A percentile compares a stretch with the other conserved stretches of the same genome.
Evolutionary conservation across 176 grass and related monocot species (phyloP).

Genomic region (Aegilops speltoides): DNA sequence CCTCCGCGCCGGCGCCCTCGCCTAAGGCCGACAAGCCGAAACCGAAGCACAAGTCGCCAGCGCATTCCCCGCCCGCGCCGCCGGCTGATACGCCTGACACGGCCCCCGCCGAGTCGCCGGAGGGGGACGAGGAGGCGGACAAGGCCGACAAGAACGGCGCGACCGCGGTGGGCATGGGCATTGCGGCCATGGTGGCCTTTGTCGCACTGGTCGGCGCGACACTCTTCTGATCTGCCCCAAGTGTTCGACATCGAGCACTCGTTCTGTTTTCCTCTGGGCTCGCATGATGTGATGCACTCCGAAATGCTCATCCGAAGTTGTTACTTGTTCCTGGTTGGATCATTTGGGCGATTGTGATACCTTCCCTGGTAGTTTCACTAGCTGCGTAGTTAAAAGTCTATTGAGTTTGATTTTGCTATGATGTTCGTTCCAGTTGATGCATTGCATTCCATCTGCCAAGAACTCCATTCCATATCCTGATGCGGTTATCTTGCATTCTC

Average conservation of each 20-base stretch:
- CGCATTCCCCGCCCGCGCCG: slow-evolving; percentile 69
- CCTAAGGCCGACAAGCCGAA: slow-evolving; percentile 39
- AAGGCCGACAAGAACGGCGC: slow-evolving; percentile 33
- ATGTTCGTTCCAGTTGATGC: background rate
- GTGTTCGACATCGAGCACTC: slow-evolving; percentile 15
- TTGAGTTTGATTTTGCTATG: background rate
- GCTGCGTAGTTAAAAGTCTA: background rate
- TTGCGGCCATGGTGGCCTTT: slow-evolving; percentile 21
- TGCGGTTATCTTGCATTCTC: background rate
- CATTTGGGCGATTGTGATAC: slow-evolving; percentile 25
- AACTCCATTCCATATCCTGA: background rate
- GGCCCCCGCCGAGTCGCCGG: slow-evolving; percentile 58
- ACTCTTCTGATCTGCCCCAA: slow-evolving; percentile 43
- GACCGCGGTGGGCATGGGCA: background rate
- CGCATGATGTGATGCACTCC: slow-evolving; percentile 30
- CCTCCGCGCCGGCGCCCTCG: slow-evolving; percentile 33
- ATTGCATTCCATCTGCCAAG: background rate
- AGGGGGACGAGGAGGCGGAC: slow-evolving; percentile 31
- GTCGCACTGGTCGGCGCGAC: slow-evolving; percentile 2
- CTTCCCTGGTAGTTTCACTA: slow-evolving; percentile 21
- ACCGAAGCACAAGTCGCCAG: slow-evolving; percentile 28
- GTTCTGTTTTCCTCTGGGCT: background rate
- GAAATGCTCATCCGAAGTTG: slow-evolving; percentile 2
- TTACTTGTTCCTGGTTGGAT: slow-evolving; percentile 21
- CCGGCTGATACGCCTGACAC: slow-evolving; percentile 51